Base-by-base conservation (phyloP, 371 early-diverging fungal species). In the Rhizomucor pusillus region DNA sequence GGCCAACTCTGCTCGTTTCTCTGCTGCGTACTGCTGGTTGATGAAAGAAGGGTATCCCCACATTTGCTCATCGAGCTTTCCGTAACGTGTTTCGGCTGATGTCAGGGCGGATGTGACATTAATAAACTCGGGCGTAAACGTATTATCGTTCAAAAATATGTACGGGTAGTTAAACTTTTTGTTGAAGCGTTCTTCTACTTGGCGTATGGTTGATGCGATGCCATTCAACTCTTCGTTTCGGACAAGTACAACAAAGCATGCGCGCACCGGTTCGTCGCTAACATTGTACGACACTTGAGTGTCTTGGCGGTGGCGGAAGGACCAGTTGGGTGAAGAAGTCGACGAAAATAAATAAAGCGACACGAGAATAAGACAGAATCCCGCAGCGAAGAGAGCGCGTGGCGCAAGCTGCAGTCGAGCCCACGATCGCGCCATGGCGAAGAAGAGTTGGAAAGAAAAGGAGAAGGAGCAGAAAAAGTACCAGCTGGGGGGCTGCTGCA, bases 41-140 rank as follows among this genome's bases (percentile, higher is more conserved):
- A 97, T 92, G 75, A 83, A 89, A 10, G 55, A 52, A 1, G 98
- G 97, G 60, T 88, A 84, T n/a, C 84, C 81, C 94, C 97, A 96
- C 73, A 73, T 73, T 56, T 73, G 74, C 24, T 43, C 13, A 47
- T 73, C 73, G 11, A 73, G 9, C 39, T 62, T 78, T 54, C 85
- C 89, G 56, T 79, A 83, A 13, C 71, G 58, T 10, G 73, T 75
- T 14, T 77, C 63, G 7, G 83, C 81, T 1, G 64, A 73, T 11
- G 88, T 87, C 56, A 88, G 47, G 58, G 78, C 76, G 3, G 63
- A 68, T 23, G 87, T 81, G 0, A 66, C 70, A 13, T 75, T 63
- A 18, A 73, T 85, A 58, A 90, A 90, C 57, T 90, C 83, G 11
- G 77, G 75, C 0, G 85, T 81, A 54, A 97, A 98, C 9, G 86